Conservation (phyloP, 2,329 filamentous ascomycete genomes). For the Zymoseptoria tritici region DNA sequence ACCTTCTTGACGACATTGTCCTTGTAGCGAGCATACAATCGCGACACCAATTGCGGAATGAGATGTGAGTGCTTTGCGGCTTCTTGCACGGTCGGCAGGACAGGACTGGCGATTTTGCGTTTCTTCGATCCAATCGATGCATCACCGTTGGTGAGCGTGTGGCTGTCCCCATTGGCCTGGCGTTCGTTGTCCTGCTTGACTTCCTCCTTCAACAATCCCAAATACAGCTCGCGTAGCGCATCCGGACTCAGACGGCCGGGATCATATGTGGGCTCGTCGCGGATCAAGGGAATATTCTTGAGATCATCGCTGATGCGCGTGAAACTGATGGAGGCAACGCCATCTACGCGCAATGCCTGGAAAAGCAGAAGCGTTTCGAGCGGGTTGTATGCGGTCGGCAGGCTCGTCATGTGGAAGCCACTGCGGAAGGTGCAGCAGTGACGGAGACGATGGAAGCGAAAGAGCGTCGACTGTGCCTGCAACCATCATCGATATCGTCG, state of each 20-base stretch:
- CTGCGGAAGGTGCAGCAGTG: neutral
- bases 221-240: conserved; percentile 70
- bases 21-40: conserved; percentile 68
- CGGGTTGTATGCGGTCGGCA: conserved; percentile 58
- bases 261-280: conserved; percentile 64
- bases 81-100: conserved; percentile 58
- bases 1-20: conserved; percentile 64
- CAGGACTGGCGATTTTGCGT: conserved; percentile 63
- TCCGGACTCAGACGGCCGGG: conserved; percentile 66
- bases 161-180: conserved; percentile 17
- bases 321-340: conserved; percentile 59
- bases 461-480: neutral
- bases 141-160: conserved; percentile 34
- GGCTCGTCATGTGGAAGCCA: conserved; percentile 1
- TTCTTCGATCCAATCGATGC: conserved; percentile 55
- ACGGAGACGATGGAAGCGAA: neutral
- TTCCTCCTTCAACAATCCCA: conserved; percentile 69
- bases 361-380: conserved; percentile 83
- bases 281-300: conserved; percentile 65
- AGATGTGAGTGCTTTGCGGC: conserved; percentile 59
- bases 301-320: conserved; percentile 65
- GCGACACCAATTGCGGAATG: conserved; percentile 62
- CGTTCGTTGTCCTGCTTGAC: conserved; percentile 38
- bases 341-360: conserved; percentile 65
- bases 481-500: neutral